These are phyloP conservation scores for Myxozyma neotropica DNA, from an alignment of 805 yeast species.

Conservation along the genomic window DNA sequence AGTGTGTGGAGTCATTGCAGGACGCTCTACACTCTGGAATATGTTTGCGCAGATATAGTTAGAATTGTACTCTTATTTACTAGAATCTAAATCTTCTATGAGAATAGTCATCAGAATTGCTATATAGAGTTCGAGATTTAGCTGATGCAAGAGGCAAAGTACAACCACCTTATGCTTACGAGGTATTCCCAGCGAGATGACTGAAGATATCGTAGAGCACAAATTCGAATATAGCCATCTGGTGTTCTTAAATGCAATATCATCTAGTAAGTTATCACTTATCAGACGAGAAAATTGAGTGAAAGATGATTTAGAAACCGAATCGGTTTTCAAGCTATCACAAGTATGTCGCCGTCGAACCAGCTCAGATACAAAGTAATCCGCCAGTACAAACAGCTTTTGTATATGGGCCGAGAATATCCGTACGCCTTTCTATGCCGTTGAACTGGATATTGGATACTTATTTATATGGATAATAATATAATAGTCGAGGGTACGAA, in stretches of 20 bases:
- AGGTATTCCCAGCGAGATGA: neutral
- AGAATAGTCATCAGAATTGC: no score
- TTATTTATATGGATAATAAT: neutral
- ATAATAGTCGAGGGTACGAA: constrained; percentile 39
- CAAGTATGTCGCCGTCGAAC: neutral
- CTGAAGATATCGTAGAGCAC: neutral
- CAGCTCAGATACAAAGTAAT: constrained; percentile 20
- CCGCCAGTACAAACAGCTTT: constrained; percentile 43
- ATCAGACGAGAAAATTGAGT: no score
- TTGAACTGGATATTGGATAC: no score
- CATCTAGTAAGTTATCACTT: no score
- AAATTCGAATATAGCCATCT: no score
- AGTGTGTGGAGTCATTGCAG: neutral
- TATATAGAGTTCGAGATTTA: no score
- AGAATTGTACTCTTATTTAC: no score
- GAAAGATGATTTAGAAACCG: neutral
- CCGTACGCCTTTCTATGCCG: constrained; percentile 42
- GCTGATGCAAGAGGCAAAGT: neutral
- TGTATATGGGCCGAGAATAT: constrained; percentile 45
- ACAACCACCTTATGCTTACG: neutral
- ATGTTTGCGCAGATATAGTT: neutral
- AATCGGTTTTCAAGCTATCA: neutral
- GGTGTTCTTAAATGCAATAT: no score
- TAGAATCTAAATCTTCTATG: no score
- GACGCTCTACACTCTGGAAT: neutral